Conservation (phyloP, 345 rosid genomes). For the Geranium rotundifolium region DNA sequence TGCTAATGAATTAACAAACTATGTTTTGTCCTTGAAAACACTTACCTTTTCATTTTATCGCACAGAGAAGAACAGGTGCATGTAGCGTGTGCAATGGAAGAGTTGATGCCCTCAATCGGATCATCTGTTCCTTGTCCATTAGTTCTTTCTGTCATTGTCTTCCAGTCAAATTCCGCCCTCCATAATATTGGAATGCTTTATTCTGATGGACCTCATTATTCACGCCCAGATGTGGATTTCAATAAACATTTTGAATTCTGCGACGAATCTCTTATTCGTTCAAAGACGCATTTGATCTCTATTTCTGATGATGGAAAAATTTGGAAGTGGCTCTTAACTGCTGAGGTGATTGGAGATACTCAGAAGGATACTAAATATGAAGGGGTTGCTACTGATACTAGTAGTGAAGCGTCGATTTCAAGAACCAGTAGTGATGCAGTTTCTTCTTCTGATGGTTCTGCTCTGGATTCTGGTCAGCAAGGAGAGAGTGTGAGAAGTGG, state of each 20-base stretch:
- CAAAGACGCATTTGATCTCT: constrained; percentile 64
- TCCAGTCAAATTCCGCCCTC: constrained; percentile 67
- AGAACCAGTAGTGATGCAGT: constrained; percentile 13
- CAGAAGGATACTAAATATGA: constrained; percentile 25
- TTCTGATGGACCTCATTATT: constrained; percentile 36
- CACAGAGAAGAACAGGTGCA: constrained; percentile 91
- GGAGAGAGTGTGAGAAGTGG: constrained; percentile 20
- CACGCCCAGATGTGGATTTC: constrained; percentile 41
- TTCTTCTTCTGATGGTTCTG: constrained; percentile 27
- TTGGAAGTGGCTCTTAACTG: constrained; percentile 88
- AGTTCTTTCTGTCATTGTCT: constrained; percentile 46
- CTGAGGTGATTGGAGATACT: constrained; percentile 54
- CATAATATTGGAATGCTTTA: constrained; percentile 64
- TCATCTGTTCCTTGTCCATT: constrained; percentile 68
- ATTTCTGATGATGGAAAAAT: constrained; percentile 93
- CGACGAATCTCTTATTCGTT: constrained; percentile 57
- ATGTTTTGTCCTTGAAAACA: constrained; percentile 9
- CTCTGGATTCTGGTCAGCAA: constrained; percentile 21
- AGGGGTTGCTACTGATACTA: constrained; percentile 15
- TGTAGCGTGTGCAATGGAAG: constrained; percentile 71
- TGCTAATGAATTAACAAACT: neutral
- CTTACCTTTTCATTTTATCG: constrained; percentile 19
- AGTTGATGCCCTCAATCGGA: constrained; percentile 82
- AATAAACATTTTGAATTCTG: constrained; percentile 84
- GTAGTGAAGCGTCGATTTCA: constrained; percentile 17